These are phyloP conservation scores for Shiraia bambusicola DNA, from an alignment of 2,329 filamentous ascomycete species.

Conservation along the genomic window DNA sequence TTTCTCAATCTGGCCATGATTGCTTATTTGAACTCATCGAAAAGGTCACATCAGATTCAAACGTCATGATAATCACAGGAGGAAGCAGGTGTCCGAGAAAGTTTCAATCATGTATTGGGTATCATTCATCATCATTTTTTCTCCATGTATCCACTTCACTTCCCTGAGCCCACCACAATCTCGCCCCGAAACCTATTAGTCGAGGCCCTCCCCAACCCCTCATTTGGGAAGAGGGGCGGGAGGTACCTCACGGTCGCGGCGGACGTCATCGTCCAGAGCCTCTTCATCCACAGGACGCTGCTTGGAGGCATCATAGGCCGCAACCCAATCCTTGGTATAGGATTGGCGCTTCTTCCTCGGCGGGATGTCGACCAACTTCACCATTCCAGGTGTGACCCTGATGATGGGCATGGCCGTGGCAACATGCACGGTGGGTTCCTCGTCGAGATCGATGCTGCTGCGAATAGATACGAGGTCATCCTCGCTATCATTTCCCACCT, in stretches of 20 bases:
- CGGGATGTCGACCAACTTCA: slow-evolving; percentile 25
- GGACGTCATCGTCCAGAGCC: slow-evolving; percentile 18
- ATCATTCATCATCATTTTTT: no score
- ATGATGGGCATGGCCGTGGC: slow-evolving; percentile 15
- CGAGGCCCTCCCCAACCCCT: background rate
- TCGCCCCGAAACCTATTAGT: background rate
- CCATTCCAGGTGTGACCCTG: slow-evolving; percentile 15
- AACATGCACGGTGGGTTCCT: slow-evolving; percentile 20
- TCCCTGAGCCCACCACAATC: no score
- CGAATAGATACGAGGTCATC: slow-evolving; percentile 14
- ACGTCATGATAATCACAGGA: no score
- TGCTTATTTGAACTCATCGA: no score
- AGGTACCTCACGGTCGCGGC: slow-evolving; percentile 21
- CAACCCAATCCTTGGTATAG: slow-evolving; percentile 18
- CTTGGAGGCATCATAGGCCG: slow-evolving; percentile 12
- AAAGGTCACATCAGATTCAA: no score
- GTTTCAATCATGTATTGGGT: no score
- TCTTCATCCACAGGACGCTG: slow-evolving; percentile 21
- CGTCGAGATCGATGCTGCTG: slow-evolving; percentile 21
- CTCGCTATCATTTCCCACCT: slow-evolving; percentile 8
- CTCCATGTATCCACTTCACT: no score
- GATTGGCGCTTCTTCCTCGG: slow-evolving; percentile 7
- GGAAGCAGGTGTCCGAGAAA: no score
- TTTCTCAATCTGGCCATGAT: no score
- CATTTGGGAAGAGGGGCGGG: slow-evolving; percentile 22